phyloP scores from a whole-genome alignment of 2,329 filamentous ascomycete species.

The Colletotrichum higginsianum region DNA sequence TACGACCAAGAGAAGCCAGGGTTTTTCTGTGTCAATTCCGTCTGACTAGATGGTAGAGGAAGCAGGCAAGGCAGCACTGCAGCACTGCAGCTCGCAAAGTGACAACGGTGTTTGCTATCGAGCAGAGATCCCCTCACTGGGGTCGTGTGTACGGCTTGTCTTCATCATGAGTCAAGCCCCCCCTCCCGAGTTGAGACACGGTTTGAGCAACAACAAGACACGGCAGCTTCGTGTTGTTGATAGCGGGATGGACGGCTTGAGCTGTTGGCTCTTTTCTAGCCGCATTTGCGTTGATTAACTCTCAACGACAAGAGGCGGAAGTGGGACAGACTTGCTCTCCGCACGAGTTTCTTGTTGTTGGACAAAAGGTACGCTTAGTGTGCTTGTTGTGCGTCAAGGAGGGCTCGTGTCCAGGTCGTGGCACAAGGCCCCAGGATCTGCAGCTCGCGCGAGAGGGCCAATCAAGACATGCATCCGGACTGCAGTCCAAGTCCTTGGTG shows the following conservation, averaged over 20 bases:
- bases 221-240: slow-evolving; percentile 20
- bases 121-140: background rate
- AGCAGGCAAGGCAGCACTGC: slow-evolving; percentile 35
- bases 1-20: slow-evolving; percentile 10
- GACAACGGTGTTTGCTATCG: slow-evolving; percentile 19
- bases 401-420: slow-evolving; percentile 40
- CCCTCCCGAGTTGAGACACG: background rate
- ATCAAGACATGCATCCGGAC: slow-evolving; percentile 11
- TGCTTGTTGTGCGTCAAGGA: slow-evolving; percentile 23
- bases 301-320: background rate
- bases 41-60: slow-evolving; percentile 13
- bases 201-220: background rate
- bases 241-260: background rate
- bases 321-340: background rate
- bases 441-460: slow-evolving; percentile 24
- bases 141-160: background rate
- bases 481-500: slow-evolving; percentile 34
- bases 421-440: slow-evolving; percentile 27
- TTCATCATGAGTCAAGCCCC: background rate
- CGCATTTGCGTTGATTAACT: background rate
- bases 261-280: slow-evolving; percentile 6
- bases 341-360: slow-evolving; percentile 18
- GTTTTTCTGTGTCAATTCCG: background rate
- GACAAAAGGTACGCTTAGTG: slow-evolving; percentile 9
- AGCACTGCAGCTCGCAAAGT: slow-evolving; percentile 33